phyloP scores from a whole-genome alignment of 306 rosid genomes.

The Quercus variabilis region DNA sequence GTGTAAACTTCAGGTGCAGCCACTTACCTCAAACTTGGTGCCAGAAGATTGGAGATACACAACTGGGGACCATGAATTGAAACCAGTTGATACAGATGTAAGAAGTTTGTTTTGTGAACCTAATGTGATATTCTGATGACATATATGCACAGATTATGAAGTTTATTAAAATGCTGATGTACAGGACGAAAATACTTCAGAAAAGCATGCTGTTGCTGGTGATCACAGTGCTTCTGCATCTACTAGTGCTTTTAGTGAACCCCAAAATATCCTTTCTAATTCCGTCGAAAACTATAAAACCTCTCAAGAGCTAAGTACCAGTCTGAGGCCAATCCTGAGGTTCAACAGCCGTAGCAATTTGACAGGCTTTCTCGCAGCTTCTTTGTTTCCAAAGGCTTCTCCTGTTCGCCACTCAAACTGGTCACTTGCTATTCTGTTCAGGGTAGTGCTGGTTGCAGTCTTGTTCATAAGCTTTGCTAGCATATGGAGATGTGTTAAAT shows the following conservation, averaged over 20 bases:
- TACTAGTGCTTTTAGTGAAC: slow-evolving; percentile 12
- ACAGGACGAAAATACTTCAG: slow-evolving; percentile 45
- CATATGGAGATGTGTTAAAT: slow-evolving; percentile 49
- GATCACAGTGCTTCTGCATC: slow-evolving; percentile 1
- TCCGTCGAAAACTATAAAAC: slow-evolving; percentile 22
- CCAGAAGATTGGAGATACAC: background rate
- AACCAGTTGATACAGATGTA: slow-evolving; percentile 45
- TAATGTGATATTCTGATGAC: slow-evolving; percentile 1
- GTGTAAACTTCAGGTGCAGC: background rate
- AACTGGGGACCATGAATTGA: slow-evolving; percentile 34
- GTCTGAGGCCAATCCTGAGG: slow-evolving; percentile 8
- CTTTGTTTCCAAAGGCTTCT: slow-evolving; percentile 24
- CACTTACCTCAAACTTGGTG: slow-evolving; percentile 12
- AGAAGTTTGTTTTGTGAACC: slow-evolving; percentile 24
- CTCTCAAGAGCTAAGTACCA: slow-evolving; percentile 16
- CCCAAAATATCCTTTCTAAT: slow-evolving; percentile 9
- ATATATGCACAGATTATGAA: slow-evolving; percentile 20
- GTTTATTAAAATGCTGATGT: slow-evolving; percentile 24
- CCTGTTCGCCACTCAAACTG: slow-evolving; percentile 22
- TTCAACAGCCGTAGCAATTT: slow-evolving; percentile 12
- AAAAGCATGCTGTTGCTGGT: slow-evolving; percentile 28
- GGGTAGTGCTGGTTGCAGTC: slow-evolving; percentile 35
- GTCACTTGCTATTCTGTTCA: slow-evolving; percentile 42
- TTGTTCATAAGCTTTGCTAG: slow-evolving; percentile 39
- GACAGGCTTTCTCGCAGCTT: slow-evolving; percentile 25